Base-by-base conservation (phyloP, 225 moss, liverwort and hornwort species). In the Sphagnum tenellum region DNA sequence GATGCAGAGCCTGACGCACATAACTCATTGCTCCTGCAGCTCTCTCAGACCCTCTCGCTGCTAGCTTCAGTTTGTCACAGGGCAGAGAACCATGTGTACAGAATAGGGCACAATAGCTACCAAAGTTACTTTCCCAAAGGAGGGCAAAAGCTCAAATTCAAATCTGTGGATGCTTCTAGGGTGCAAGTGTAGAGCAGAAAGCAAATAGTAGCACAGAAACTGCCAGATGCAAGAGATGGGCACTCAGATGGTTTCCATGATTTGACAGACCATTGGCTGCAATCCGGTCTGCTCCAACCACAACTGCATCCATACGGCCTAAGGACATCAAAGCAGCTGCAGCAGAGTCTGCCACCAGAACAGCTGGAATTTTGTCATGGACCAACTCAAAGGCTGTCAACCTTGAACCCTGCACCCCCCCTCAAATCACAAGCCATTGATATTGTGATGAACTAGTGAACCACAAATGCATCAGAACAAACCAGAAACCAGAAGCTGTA, bases 231-330 rank as follows among this genome's bases (percentile, higher is more conserved):
- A 7, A 44, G n/a, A 62, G 46, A 5, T 55, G 12, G 12, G 29
- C 29, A 29, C 29, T 29, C 29, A 29, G 29, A 29, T 29, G 29
- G 29, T 29, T 29, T 29, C 29, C 29, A 29, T 29, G 29, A 29
- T 29, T 29, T 29, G 29, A 63, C 69, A 14, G 52, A 54, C 92
- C 92, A 65, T 95, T 92, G 56, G 82, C 80, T 60, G 89, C 86
- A 69, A 95, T 82, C 14, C 95, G 86, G 49, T 95, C 95, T 46
- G 92, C 95, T 13, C 95, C 95, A 12, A 95, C 95, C 48, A 95
- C 95, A 6, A 95, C 82, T 8, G 88, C 95, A 78, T 95, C 82
- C 10, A 95, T 82, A 46, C 71, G 60, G 45, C 95, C 89, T 12
- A 84, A 62, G 49, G 89, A 74, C 61, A 79, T 76, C 72, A 95